These are phyloP conservation scores for Annulohypoxylon bovei DNA, from an alignment of 495 filamentous ascomycete species.

Conservation along the genomic window DNA sequence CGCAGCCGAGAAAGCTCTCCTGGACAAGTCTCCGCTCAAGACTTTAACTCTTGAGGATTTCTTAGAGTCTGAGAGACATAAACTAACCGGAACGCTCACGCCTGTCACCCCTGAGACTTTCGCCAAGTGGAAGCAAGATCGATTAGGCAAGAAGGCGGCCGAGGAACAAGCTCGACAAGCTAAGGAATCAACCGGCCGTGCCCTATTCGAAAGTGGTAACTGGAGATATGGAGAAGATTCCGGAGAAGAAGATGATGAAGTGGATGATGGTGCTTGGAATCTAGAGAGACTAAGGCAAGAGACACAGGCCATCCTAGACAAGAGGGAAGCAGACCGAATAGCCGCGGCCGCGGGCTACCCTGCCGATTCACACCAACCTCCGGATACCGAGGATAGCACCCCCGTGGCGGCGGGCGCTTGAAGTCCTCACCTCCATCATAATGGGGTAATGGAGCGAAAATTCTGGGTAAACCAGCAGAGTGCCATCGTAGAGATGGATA, in stretches of 20 bases:
- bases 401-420: conserved; percentile 29
- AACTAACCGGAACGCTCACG: conserved; percentile 87
- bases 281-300: conserved; percentile 77
- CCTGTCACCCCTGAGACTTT: conserved; percentile 93
- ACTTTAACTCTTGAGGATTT: conserved; percentile 98
- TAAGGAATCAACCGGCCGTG: conserved; percentile 94
- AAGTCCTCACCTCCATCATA: not conserved
- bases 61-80: conserved; percentile 92
- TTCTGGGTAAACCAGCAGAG: conserved; percentile 16
- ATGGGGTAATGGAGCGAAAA: conserved; percentile 1
- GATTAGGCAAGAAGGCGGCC: conserved; percentile 92
- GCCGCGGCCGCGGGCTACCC: conserved; percentile 42
- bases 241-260: conserved; percentile 62
- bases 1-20: conserved; percentile 93
- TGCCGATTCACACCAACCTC: conserved; percentile 24
- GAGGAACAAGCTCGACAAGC: conserved; percentile 86
- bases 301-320: conserved; percentile 71
- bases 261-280: conserved; percentile 76
- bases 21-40: conserved; percentile 95
- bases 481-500: conserved; percentile 9
- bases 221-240: conserved; percentile 79
- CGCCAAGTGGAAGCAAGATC: conserved; percentile 93
- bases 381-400: conserved; percentile 32
- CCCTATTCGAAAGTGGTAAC: conserved; percentile 94
- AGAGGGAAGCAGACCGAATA: conserved; percentile 69